Evolutionary conservation across 441 rosid species (phyloP).

Genomic region (Aleurites moluccanus): DNA sequence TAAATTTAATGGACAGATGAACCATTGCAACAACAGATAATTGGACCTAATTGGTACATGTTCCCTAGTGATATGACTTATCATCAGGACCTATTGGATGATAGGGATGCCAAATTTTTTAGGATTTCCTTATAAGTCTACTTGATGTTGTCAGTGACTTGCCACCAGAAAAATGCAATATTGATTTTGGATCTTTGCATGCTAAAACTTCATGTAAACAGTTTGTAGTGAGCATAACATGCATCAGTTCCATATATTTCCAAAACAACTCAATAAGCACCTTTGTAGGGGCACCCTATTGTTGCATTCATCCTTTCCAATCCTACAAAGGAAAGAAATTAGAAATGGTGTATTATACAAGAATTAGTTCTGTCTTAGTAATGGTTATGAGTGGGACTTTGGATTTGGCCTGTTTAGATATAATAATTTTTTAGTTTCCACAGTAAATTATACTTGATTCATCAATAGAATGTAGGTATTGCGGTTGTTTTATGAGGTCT

Average conservation of each 20-base stretch:
- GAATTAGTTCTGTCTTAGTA: background rate
- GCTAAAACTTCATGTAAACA: slow-evolving; percentile 3
- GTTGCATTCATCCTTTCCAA: background rate
- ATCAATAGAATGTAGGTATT: background rate
- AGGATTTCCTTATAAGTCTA: background rate
- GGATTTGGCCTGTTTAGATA: background rate
- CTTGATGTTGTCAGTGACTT: background rate
- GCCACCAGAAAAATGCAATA: background rate
- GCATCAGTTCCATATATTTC: background rate
- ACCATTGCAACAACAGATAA: background rate
- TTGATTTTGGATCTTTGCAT: background rate
- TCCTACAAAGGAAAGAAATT: background rate
- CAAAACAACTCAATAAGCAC: background rate
- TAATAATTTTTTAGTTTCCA: background rate
- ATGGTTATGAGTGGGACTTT: background rate
- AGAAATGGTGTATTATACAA: background rate
- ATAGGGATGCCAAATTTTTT: too few relatives aligned
- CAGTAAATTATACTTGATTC: background rate
- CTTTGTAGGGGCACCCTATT: too few relatives aligned
- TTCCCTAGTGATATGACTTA: background rate
- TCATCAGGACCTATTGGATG: background rate
- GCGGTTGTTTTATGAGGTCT: background rate
- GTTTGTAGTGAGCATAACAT: background rate
- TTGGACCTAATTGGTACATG: background rate
- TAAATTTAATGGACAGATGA: background rate